Percentiles rank a stretch among this genome's conserved stretches.
Conservation (phyloP, 2,329 filamentous ascomycete species). For the Botrytis galanthina region DNA sequence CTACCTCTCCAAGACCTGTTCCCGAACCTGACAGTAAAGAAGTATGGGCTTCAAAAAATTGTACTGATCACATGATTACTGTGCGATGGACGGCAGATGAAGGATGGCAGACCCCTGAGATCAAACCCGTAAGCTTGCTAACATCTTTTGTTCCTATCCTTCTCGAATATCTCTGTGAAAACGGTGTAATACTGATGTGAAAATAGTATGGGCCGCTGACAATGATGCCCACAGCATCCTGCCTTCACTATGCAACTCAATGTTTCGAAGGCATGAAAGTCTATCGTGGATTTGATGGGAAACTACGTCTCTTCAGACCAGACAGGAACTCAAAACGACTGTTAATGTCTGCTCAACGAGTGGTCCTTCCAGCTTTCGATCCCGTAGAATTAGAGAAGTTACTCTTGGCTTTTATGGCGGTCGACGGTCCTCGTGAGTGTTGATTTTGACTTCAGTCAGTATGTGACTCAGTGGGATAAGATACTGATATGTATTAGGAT, state of each 20-base stretch:
- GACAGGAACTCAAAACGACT: slow-evolving; percentile 47
- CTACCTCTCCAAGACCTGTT: slow-evolving; percentile 48
- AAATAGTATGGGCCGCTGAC: slow-evolving; percentile 7
- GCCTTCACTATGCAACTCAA: slow-evolving; percentile 25
- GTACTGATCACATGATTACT: slow-evolving; percentile 81
- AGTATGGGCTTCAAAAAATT: slow-evolving; percentile 33
- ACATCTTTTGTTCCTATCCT: background rate
- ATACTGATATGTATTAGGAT: slow-evolving; percentile 47
- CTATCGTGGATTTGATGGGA: slow-evolving; percentile 61
- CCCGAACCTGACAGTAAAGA: slow-evolving; percentile 37
- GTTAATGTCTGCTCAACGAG: slow-evolving; percentile 59
- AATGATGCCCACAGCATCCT: slow-evolving; percentile 24
- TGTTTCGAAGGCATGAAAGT: slow-evolving; percentile 55
- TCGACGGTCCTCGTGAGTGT: slow-evolving; percentile 56
- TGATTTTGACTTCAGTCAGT: background rate
- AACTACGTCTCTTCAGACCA: slow-evolving; percentile 31
- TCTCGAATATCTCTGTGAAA: background rate
- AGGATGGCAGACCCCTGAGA: slow-evolving; percentile 70
- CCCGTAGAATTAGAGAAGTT: slow-evolving; percentile 72
- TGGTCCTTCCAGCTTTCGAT: slow-evolving; percentile 72
- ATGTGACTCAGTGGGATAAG: background rate
- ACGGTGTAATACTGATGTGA: background rate
- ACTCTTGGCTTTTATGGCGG: slow-evolving; percentile 66
- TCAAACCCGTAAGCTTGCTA: slow-evolving; percentile 65
- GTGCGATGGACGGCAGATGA: slow-evolving; percentile 60